Percentiles rank a stretch among this genome's conserved stretches.
phyloP scores from a whole-genome alignment of 1,139 yeast species.

The Hemisphaericaspora xylanilytica region DNA sequence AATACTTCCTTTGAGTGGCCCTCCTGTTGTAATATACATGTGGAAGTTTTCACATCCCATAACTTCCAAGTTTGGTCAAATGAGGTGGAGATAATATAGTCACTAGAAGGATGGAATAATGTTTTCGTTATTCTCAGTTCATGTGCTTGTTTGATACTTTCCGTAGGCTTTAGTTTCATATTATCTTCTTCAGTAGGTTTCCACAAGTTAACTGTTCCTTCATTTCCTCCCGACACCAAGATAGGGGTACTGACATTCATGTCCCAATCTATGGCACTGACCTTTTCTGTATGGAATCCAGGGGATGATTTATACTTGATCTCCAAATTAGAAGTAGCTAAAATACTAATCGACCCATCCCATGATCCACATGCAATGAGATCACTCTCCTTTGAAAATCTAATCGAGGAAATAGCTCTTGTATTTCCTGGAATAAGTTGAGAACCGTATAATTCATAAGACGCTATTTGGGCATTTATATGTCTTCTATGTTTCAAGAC shows the following conservation, averaged over 20 bases:
- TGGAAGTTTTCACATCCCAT: slow-evolving; percentile 63
- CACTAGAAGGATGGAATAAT: slow-evolving; percentile 63
- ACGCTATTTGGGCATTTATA: slow-evolving; percentile 34
- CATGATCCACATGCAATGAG: slow-evolving; percentile 73
- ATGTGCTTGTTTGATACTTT: slow-evolving; percentile 38
- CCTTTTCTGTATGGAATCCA: slow-evolving; percentile 54
- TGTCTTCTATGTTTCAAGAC: slow-evolving; percentile 45
- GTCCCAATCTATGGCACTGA: slow-evolving; percentile 71
- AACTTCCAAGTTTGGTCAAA: slow-evolving; percentile 87
- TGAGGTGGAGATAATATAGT: slow-evolving; percentile 66
- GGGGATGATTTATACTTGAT: slow-evolving; percentile 24
- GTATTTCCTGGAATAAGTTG: slow-evolving; percentile 58
- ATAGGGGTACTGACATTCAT: slow-evolving; percentile 8
- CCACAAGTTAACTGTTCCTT: slow-evolving; percentile 56
- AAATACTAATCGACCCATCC: slow-evolving; percentile 60
- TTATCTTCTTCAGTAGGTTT: slow-evolving; percentile 15
- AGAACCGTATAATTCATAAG: slow-evolving; percentile 57
- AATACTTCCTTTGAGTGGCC: slow-evolving; percentile 82
- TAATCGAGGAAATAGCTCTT: slow-evolving; percentile 65
- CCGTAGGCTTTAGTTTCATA: slow-evolving; percentile 15
- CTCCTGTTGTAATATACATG: slow-evolving; percentile 55
- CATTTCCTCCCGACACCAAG: slow-evolving; percentile 62
- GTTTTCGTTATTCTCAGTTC: slow-evolving; percentile 59
- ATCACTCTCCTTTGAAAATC: slow-evolving; percentile 37
- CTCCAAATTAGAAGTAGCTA: slow-evolving; percentile 41